Evolutionary conservation across 2,329 filamentous ascomycete genomes (phyloP).

Genomic region (Myriosclerotinia curreyana): DNA sequence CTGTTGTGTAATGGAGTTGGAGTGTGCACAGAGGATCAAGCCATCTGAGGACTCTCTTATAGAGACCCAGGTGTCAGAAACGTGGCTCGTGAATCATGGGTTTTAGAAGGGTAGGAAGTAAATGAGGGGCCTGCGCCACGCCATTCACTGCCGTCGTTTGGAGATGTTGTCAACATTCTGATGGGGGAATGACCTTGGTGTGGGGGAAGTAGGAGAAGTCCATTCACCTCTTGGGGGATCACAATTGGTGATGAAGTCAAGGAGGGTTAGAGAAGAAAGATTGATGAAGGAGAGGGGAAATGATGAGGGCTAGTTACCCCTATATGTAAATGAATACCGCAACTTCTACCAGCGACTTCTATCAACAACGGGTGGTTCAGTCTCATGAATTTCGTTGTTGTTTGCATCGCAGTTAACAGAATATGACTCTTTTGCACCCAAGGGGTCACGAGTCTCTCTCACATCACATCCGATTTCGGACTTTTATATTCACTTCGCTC

Average conservation of each 20-base stretch:
- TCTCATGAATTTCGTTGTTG: not conserved
- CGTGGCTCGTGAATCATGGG: slow-evolving; percentile 14
- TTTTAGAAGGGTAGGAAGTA: not conserved
- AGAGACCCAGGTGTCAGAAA: not conserved
- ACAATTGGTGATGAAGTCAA: not conserved
- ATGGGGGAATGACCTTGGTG: not conserved
- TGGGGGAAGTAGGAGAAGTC: not conserved
- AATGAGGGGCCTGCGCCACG: slow-evolving; percentile 10
- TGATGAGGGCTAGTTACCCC: not conserved
- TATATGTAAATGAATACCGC: not conserved
- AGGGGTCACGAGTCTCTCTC: not conserved
- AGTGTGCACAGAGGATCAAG: not conserved
- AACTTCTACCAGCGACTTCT: too few relatives aligned
- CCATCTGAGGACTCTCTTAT: slow-evolving; percentile 6
- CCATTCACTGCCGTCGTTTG: not conserved
- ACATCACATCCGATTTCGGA: not conserved
- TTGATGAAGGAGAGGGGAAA: not conserved
- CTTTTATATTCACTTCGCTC: not conserved
- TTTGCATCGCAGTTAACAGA: not conserved
- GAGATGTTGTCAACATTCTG: not conserved
- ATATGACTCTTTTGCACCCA: not conserved
- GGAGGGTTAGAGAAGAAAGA: not conserved
- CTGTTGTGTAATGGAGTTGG: not conserved
- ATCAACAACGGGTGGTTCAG: not conserved
- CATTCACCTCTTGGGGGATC: not conserved